Evolutionary conservation across 805 yeast genomes (phyloP).

Genomic region (Clavispora santaluciae): DNA sequence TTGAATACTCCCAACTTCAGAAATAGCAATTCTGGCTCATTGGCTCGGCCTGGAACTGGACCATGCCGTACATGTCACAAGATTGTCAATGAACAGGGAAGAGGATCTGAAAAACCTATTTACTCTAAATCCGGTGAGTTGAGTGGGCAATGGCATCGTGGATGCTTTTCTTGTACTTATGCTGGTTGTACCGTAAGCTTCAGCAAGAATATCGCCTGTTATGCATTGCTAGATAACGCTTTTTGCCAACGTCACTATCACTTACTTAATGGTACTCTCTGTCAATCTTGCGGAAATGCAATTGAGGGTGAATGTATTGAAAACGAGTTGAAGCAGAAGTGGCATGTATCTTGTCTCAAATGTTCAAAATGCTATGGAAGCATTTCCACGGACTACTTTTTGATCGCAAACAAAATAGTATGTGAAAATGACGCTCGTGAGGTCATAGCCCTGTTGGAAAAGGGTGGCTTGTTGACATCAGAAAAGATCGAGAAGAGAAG

Average conservation of each 20-base stretch:
- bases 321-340: constrained; percentile 63
- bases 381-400: constrained; percentile 53
- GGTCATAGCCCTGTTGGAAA: constrained; percentile 20
- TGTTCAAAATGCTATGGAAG: constrained; percentile 56
- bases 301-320: constrained; percentile 91
- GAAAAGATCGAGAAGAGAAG: constrained; percentile 42
- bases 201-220: constrained; percentile 59
- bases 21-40: constrained; percentile 4
- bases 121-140: constrained; percentile 81
- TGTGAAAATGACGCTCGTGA: constrained; percentile 47
- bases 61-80: constrained; percentile 74
- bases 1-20: constrained; percentile 12
- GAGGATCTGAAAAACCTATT: constrained; percentile 52
- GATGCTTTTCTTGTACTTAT: constrained; percentile 69
- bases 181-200: constrained; percentile 52
- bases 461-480: constrained; percentile 13
- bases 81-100: constrained; percentile 40
- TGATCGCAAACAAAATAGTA: constrained; percentile 42
- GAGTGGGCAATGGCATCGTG: constrained; percentile 91
- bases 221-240: constrained; percentile 74
- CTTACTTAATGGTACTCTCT: constrained; percentile 65
- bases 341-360: constrained; percentile 68
- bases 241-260: constrained; percentile 81
- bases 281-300: constrained; percentile 65
- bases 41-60: constrained; percentile 59